phyloP scores from a whole-genome alignment of 805 yeast species.

The Phaffomyces opuntiae region DNA sequence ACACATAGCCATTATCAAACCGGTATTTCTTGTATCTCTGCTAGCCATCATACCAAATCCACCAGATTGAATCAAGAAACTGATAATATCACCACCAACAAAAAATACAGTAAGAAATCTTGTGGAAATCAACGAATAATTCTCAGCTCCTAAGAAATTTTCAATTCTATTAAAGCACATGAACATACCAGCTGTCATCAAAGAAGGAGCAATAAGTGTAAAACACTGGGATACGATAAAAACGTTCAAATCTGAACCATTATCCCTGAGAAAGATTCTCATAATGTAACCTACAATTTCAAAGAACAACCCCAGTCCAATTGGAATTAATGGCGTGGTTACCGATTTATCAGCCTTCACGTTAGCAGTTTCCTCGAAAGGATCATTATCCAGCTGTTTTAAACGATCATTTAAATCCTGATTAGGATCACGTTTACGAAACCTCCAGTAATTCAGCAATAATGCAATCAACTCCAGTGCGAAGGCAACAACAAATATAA shows the following conservation, averaged over 20 bases:
- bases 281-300: neutral
- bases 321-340: neutral
- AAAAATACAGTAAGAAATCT: slow-evolving; percentile 1
- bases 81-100: slow-evolving; percentile 1
- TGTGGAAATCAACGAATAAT: slow-evolving; percentile 1
- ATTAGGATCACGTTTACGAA: neutral
- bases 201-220: slow-evolving; percentile 1
- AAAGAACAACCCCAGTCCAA: neutral
- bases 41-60: slow-evolving; percentile 1
- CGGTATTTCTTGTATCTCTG: neutral
- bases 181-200: slow-evolving; percentile 2
- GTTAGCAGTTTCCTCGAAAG: neutral
- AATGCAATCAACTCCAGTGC: neutral
- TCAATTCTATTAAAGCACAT: slow-evolving; percentile 2
- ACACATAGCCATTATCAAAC: neutral
- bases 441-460: neutral
- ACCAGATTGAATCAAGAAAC: slow-evolving; percentile 1
- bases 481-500: neutral
- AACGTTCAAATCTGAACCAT: neutral
- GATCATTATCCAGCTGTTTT: neutral
- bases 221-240: neutral
- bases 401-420: neutral
- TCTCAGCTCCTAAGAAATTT: neutral
- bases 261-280: neutral
- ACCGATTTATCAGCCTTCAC: too few relatives aligned